A percentile compares a stretch with the other conserved stretches of the same genome.
phyloP scores from a whole-genome alignment of 1,284 basidiomycete species.

The Cryptococcus wingfieldii region DNA sequence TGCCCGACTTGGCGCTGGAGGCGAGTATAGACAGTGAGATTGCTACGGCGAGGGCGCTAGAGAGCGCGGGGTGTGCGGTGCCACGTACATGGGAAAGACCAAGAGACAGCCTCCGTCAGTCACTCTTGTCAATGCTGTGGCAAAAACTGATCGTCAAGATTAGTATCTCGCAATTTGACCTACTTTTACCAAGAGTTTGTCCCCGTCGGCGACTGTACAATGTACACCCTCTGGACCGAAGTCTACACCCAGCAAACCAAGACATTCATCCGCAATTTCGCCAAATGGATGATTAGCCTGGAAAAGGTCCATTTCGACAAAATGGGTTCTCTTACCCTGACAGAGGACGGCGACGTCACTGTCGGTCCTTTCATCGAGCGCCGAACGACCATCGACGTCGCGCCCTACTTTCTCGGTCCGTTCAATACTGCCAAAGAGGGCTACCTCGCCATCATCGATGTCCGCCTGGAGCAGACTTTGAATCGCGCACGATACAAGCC shows the following conservation, averaged over 20 bases:
- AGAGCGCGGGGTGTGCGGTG: constrained; percentile 1
- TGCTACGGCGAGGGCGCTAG: constrained; percentile 2
- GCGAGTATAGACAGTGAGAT: constrained; percentile 3
- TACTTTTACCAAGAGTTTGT: constrained; percentile 6
- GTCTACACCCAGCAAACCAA: neutral
- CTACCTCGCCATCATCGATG: constrained; percentile 9
- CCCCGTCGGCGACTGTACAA: neutral
- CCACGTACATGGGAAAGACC: constrained; percentile 1
- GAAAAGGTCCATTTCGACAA: constrained; percentile 6
- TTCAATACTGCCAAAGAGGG: constrained; percentile 8
- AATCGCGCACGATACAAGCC: neutral
- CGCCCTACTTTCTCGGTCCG: constrained; percentile 12
- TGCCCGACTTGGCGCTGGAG: neutral
- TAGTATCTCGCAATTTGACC: constrained; percentile 1
- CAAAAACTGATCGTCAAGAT: neutral
- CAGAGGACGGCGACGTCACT: constrained; percentile 1
- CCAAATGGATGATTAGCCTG: constrained; percentile 7
- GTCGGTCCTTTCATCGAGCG: constrained; percentile 9
- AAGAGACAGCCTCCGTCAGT: neutral
- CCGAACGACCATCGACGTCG: neutral
- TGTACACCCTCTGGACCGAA: neutral
- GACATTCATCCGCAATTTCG: neutral
- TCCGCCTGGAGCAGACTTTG: constrained; percentile 3
- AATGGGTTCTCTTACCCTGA: constrained; percentile 4
- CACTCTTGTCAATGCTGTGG: neutral